Conservation (phyloP, 176 grass and related monocot genomes). For the Puccinellia tenuiflora region DNA sequence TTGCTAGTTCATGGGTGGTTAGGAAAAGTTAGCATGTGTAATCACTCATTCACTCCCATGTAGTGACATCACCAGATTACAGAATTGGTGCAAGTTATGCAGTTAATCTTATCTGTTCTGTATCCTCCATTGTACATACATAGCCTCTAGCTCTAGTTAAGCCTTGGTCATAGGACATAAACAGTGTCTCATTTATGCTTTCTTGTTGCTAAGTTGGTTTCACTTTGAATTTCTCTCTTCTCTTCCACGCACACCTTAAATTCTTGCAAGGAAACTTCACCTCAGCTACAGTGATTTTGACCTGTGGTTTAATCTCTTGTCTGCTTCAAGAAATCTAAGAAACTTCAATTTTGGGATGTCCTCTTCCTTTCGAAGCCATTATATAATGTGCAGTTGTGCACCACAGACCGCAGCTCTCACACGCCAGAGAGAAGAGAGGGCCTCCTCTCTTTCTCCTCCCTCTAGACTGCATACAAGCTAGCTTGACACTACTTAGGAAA, state of each 20-base stretch:
- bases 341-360: neutral
- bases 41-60: no score
- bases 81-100: neutral
- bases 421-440: neutral
- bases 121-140: neutral
- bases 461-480: neutral
- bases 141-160: neutral
- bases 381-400: slow-evolving; percentile 8
- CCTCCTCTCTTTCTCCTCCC: neutral
- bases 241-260: neutral
- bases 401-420: neutral
- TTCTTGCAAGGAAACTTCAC: neutral
- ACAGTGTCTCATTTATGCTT: slow-evolving; percentile 3
- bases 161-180: neutral
- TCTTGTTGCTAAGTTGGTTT: neutral
- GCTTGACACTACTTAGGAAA: neutral
- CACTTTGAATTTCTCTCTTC: neutral
- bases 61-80: neutral
- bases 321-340: neutral
- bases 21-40: neutral
- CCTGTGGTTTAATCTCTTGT: neutral
- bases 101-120: neutral
- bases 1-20: neutral
- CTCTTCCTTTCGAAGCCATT: neutral
- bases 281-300: slow-evolving; percentile 18